Conservation (phyloP, 139 green algal species). For the Dunaliella sp. region DNA sequence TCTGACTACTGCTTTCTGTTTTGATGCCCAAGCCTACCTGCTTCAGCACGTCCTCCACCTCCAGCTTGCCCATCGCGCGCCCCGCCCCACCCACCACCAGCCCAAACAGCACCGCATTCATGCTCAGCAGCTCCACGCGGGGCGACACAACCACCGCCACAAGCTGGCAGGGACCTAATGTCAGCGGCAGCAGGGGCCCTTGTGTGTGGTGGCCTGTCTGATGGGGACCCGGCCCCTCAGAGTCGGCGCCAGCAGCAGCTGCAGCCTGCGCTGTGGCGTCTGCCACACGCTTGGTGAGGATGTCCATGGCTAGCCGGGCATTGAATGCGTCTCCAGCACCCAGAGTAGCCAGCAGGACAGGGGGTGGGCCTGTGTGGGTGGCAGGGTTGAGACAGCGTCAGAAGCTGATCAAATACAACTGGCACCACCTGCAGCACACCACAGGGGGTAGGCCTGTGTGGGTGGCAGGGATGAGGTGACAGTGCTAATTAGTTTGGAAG, state of each 20-base stretch:
- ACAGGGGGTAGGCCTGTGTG: too few relatives aligned
- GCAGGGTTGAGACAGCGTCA: too few relatives aligned
- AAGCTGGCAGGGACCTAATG: neutral
- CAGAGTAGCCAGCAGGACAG: neutral
- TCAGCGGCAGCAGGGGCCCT: neutral
- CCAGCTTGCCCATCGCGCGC: constrained; percentile 18
- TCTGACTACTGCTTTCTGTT: too few relatives aligned
- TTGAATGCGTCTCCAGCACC: neutral
- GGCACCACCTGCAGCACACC: too few relatives aligned
- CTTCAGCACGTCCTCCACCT: neutral
- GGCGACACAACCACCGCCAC: neutral
- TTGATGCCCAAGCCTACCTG: neutral
- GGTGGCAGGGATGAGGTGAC: too few relatives aligned
- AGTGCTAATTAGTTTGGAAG: too few relatives aligned
- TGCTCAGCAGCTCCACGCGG: constrained; percentile 24
- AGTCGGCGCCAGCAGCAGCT: neutral
- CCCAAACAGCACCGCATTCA: constrained; percentile 25
- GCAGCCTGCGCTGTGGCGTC: neutral
- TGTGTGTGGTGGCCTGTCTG: neutral
- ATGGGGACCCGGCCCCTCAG: neutral
- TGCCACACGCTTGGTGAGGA: neutral
- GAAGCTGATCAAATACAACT: too few relatives aligned
- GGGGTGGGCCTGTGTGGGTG: neutral
- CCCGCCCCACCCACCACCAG: constrained; percentile 18
- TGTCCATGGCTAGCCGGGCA: neutral